Base-by-base conservation (phyloP, 352 stramenopile species). In the Globisporangium ultimum region DNA sequence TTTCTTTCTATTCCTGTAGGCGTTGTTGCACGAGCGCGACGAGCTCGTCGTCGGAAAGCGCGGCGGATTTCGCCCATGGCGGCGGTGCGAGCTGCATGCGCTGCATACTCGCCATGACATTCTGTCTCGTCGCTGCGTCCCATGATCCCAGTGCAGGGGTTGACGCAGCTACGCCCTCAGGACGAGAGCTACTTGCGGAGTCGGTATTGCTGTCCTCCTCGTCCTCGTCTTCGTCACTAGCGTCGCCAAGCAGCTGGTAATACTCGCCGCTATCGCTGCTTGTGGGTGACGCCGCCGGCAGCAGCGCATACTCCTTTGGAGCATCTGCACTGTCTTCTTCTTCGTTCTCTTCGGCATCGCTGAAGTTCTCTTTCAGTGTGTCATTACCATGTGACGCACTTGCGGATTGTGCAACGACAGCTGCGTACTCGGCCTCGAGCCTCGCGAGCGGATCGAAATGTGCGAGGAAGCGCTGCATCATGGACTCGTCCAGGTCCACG, bases 361-460 rank as follows among this genome's bases (percentile, higher is more conserved):
- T 57, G 21, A 53, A 7, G 43, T 71, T 50, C 34, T 66, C 68
- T 17, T 64, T 48, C 8, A 59, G 62, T 13, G n/a, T 41, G 49
- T 42, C 8, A 10, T 36, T 10, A 10, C 9, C 28, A 32, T 32
- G 2, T 32, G 24, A 32, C 24, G 24, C 24, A 36, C 28, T 14
- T 32, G n/a, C 34, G n/a, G 60, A 67, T 58, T 87, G 78, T 21
- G 76, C 76, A 43, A 90, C 14, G 9, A 88, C 74, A 9, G 72
- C 70, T 17, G 72, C 76, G 58, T 90, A 90, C 58, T 90, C 80
- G 49, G 72, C 76, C 18, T 90, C 80, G 1, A 90, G 67, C 57
- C 59, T 49, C 45, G 64, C 74, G 2, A 90, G 71, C 54, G 74
- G 78, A 60, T 90, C 80, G 42, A 75, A 69, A 20, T 55, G 52